Percentiles rank a stretch among this genome's conserved stretches.
These are phyloP conservation scores for Wickerhamomyces sydowiorum DNA, from an alignment of 805 yeast genomes.

Conservation along the genomic window DNA sequence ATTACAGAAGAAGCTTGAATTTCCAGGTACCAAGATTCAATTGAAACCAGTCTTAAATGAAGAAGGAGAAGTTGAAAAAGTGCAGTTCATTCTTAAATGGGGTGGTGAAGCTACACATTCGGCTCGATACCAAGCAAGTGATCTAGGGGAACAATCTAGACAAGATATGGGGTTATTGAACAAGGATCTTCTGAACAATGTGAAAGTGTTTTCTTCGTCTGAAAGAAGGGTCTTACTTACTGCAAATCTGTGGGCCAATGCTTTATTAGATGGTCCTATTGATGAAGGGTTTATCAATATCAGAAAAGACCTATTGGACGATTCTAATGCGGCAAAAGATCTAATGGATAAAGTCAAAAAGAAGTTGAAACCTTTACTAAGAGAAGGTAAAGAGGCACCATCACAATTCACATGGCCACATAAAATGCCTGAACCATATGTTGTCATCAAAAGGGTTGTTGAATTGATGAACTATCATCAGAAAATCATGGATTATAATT, in stretches of 20 bases:
- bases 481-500: conserved; percentile 76
- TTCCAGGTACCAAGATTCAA: conserved; percentile 97
- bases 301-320: conserved; percentile 88
- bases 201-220: conserved; percentile 82
- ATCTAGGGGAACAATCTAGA: conserved; percentile 92
- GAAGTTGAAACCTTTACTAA: conserved; percentile 85
- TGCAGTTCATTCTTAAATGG: conserved; percentile 95
- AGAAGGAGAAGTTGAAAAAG: conserved; percentile 80
- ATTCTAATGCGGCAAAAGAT: conserved; percentile 96
- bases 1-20: conserved; percentile 77
- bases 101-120: conserved; percentile 99
- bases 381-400: conserved; percentile 97
- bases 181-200: conserved; percentile 77
- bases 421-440: conserved; percentile 95
- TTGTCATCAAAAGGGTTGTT: conserved; percentile 89
- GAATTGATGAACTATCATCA: conserved; percentile 92
- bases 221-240: conserved; percentile 93
- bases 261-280: conserved; percentile 55
- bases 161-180: conserved; percentile 86
- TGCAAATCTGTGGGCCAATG: conserved; percentile 80
- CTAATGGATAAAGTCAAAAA: conserved; percentile 97
- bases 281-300: conserved; percentile 78
- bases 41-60: conserved; percentile 77
- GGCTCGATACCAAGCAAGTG: conserved; percentile 89
- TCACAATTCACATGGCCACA: conserved; percentile 99